Percentiles rank a stretch among this genome's conserved stretches.
Conservation (phyloP, 2,329 filamentous ascomycete species). For the Madurella fahalii region DNA sequence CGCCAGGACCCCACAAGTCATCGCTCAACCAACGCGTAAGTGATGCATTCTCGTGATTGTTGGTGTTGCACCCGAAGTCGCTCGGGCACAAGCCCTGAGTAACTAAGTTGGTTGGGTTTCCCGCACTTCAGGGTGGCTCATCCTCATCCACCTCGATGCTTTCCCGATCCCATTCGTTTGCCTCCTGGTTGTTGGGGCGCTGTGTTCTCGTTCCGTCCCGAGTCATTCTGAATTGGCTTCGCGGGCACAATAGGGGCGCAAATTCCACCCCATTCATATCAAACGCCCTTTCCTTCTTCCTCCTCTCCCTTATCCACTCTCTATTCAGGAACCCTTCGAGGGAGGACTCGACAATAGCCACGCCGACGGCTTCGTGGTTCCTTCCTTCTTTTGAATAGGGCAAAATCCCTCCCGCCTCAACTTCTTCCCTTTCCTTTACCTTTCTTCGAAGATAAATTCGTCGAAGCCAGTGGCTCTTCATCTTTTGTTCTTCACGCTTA, state of each 20-base stretch:
- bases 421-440: background rate
- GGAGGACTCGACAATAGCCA: slow-evolving; percentile 6
- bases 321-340: slow-evolving; percentile 5
- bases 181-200: background rate
- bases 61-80: background rate
- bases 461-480: background rate
- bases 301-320: background rate
- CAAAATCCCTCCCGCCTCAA: background rate
- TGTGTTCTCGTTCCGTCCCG: background rate
- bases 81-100: background rate
- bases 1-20: slow-evolving; percentile 67
- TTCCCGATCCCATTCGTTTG: background rate
- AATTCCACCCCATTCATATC: background rate
- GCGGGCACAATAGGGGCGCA: slow-evolving; percentile 1
- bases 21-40: slow-evolving; percentile 74
- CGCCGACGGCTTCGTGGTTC: background rate
- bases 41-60: slow-evolving; percentile 32
- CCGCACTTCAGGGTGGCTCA: background rate
- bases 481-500: background rate
- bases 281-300: background rate
- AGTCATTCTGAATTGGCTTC: background rate
- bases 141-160: background rate
- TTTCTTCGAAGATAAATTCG: background rate
- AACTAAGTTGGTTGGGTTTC: background rate
- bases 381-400: slow-evolving; percentile 5